Base-by-base conservation (phyloP, 352 stramenopile genomes). In the Phytopythium sindhum region DNA sequence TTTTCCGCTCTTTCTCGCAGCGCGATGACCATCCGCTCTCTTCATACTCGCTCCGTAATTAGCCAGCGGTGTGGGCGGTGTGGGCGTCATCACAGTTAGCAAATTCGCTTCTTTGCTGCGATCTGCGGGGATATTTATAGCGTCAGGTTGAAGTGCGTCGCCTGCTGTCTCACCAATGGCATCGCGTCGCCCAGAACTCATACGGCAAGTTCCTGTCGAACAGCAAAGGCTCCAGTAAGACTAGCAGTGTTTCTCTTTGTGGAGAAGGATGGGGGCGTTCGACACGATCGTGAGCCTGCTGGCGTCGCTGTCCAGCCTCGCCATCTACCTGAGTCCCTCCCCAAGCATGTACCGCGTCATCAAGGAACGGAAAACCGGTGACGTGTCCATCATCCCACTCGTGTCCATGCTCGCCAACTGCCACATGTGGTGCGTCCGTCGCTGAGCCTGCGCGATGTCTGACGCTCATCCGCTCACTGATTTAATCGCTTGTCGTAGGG, bases 361-460 rank as follows among this genome's bases (percentile, higher is more conserved):
- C 52, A 62, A 64, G 23, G 59, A 61, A 28, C 62, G 60, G 29
- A 63, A 42, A 29, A 50, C 66, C 12, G 67, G 65, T 37, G 42
- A 62, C 35, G 48, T 66, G n/a, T 71, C 59, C 19, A 57, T 74
- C 48, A 39, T 74, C 21, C 41, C 67, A 37, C 65, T 74, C 28
- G 64, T 68, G 1, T 62, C 67, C 8, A 65, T 74, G 67, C 37
- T 74, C 6, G 53, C 37, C 17, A 73, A 64, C n/a, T 69, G 45
- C 29, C 44, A 61, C 53, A 53, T 67, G 26, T 73, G 67, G 64
- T 65, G 19, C n/a, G 53, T 45, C 21, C 0, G 9, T 4, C 26
- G 39, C 19, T 6, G 42, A 14, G 42, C 15, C 4, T 24, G 7
- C 19, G 19, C 2, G 42, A 26, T 23, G 42, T n/a, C n/a, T 21